A percentile compares a stretch with the other conserved stretches of the same genome.
Conservation (phyloP, 164 flowering plant genomes). For the Santalum album region DNA sequence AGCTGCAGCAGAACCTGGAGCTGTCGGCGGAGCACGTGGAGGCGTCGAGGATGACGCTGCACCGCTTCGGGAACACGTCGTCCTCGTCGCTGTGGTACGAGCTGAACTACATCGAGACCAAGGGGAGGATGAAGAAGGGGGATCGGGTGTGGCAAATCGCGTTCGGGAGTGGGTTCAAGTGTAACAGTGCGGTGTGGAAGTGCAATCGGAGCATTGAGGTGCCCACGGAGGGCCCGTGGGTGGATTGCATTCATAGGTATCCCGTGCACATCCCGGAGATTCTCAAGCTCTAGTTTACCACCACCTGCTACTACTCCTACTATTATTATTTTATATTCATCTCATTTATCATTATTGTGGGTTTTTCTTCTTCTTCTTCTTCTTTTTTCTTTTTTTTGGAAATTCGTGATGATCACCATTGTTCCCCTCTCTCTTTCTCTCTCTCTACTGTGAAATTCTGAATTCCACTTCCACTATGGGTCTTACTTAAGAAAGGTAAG, state of each 20-base stretch:
- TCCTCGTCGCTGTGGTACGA: constrained; percentile 1
- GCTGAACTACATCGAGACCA: not conserved
- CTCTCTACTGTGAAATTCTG: too few relatives aligned
- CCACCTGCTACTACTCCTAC: too few relatives aligned
- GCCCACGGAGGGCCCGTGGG: not conserved
- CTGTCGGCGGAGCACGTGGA: constrained; percentile 1
- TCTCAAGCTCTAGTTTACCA: not conserved
- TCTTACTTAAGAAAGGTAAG: too few relatives aligned
- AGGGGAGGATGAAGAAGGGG: constrained; percentile 1
- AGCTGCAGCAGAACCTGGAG: not conserved
- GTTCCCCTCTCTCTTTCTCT: too few relatives aligned
- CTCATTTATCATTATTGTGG: too few relatives aligned
- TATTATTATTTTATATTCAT: too few relatives aligned
- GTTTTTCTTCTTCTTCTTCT: too few relatives aligned
- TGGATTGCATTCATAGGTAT: not conserved
- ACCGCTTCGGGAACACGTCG: not conserved
- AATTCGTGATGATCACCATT: too few relatives aligned
- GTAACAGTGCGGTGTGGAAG: not conserved
- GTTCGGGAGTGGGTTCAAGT: not conserved
- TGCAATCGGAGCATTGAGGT: not conserved
- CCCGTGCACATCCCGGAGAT: not conserved
- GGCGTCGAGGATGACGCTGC: not conserved
- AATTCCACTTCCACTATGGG: too few relatives aligned
- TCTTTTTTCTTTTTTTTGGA: too few relatives aligned
- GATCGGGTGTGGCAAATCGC: not conserved